Conservation (phyloP, 305 asterid species). For the Rubia balearica region DNA sequence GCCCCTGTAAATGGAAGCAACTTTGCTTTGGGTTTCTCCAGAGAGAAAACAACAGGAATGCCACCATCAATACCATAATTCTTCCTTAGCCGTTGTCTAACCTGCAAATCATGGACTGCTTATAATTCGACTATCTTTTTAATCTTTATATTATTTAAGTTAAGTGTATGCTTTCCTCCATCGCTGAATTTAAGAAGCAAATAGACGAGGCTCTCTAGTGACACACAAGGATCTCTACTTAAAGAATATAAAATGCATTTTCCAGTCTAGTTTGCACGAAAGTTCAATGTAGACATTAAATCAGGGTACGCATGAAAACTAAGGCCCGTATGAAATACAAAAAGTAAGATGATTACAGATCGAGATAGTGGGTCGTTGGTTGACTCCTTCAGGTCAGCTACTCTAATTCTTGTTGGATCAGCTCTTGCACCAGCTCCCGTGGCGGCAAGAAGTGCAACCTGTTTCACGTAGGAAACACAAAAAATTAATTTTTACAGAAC, state of each 20-base stretch:
- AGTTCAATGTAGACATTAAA: not conserved
- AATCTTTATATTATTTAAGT: not conserved
- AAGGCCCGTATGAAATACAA: constrained; percentile 12
- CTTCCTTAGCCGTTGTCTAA: constrained; percentile 76
- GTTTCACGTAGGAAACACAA: constrained; percentile 22
- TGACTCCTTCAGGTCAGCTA: constrained; percentile 93
- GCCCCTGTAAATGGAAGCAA: constrained; percentile 92
- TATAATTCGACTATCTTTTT: not conserved
- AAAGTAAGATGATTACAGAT: constrained; percentile 42
- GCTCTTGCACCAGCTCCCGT: constrained; percentile 99
- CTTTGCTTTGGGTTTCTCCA: constrained; percentile 91
- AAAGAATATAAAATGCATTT: constrained; percentile 1
- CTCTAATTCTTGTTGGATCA: constrained; percentile 94
- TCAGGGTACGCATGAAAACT: not conserved
- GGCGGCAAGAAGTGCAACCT: constrained; percentile 96
- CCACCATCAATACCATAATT: constrained; percentile 91
- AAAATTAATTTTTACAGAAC: not conserved
- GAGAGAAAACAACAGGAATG: constrained; percentile 87
- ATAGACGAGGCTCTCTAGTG: not conserved
- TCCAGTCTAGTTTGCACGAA: not conserved
- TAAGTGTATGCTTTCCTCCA: not conserved
- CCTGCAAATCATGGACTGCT: constrained; percentile 36
- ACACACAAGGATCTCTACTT: not conserved
- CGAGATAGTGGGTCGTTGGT: constrained; percentile 94
- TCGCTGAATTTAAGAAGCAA: not conserved